A percentile compares a stretch with the other conserved stretches of the same genome.
Conservation (phyloP, 768 basidiomycete genomes). For the Baorangia bicolor region DNA sequence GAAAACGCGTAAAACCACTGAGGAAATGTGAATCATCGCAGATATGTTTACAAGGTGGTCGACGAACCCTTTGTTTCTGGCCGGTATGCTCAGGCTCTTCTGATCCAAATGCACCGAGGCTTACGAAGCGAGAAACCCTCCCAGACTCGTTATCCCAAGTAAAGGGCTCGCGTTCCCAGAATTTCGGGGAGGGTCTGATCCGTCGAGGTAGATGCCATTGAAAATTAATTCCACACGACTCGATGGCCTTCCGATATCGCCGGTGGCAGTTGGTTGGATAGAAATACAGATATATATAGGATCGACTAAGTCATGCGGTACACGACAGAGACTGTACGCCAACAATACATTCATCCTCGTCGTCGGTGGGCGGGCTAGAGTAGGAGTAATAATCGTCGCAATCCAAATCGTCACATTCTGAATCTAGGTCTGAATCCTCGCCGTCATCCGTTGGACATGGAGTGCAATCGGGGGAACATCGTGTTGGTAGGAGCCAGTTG, state of each 20-base stretch:
- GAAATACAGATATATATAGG: no score
- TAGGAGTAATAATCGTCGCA: slow-evolving; percentile 18
- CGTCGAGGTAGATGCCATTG: no score
- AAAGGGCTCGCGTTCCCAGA: slow-evolving; percentile 97
- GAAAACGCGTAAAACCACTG: slow-evolving; percentile 99
- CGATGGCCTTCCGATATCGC: no score
- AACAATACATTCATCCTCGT: slow-evolving; percentile 40
- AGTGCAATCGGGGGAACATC: slow-evolving; percentile 24
- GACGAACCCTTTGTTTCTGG: slow-evolving; percentile 83
- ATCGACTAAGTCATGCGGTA: no score
- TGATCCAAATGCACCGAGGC: slow-evolving; percentile 85
- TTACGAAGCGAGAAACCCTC: slow-evolving; percentile 73
- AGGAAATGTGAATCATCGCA: slow-evolving; percentile 6
- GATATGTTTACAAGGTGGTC: neutral
- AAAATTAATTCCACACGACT: no score
- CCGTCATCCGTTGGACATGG: slow-evolving; percentile 33
- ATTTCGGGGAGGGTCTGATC: slow-evolving; percentile 65
- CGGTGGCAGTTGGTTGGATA: no score
- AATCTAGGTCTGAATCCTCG: slow-evolving; percentile 35
- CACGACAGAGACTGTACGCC: no score
- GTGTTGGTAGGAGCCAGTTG: slow-evolving; percentile 49
- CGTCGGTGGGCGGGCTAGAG: slow-evolving; percentile 41
- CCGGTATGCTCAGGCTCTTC: slow-evolving; percentile 45
- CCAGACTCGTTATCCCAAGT: slow-evolving; percentile 72
- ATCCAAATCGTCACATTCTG: slow-evolving; percentile 28